Evolutionary conservation across 768 basidiomycete genomes (phyloP), one percentile per base, ranked within the genome.

Genomic region (Calocybe cyanea): DNA sequence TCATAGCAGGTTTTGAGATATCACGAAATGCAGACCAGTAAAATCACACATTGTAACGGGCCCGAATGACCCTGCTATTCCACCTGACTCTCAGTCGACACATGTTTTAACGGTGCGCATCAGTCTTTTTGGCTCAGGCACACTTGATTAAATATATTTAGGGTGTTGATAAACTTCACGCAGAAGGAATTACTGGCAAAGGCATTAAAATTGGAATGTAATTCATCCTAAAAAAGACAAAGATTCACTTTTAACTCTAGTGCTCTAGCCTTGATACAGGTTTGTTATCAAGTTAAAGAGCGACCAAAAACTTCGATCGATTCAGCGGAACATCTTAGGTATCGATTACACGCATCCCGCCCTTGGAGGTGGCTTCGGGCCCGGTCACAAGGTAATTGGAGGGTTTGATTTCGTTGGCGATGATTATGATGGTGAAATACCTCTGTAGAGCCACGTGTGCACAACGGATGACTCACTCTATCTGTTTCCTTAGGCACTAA

Each of bases 121-220:
- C 7, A 18, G 32, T 20, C 20, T 41, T 24, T 33, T 48, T 20
- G 15, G n/a, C n/a, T n/a, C n/a, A 37, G n/a, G 18, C 10, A 21
- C 6, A 7, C 4, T 3, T 17, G 13, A 11, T 4, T 20, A 5
- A 17, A 23, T 41, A 21, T 30, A 38, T 25, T 37, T 42, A 80
- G 77, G 78, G 81, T 15, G 83, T 85, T 1, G 78, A 85, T 54
- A 77, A 74, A 49, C 68, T 84, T 15, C 84, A 87, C 56, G 79
- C 80, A 4, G 56, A 72, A 49, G 83, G 82, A 0, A 71, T 80
- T 54, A 69, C 70, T 20, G 85, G 87, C 10, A 72, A 72, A 32
- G 84, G 84, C 2, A 67, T 85, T 59, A 83, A 83, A 54, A 72
- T 89, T 44, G 85, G 75, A 49, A 78, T 86, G 78, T 79, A 46